Percentiles rank a stretch among this genome's conserved stretches.
These are phyloP conservation scores for Fagus sylvatica DNA, from an alignment of 306 rosid genomes.

Conservation along the genomic window DNA sequence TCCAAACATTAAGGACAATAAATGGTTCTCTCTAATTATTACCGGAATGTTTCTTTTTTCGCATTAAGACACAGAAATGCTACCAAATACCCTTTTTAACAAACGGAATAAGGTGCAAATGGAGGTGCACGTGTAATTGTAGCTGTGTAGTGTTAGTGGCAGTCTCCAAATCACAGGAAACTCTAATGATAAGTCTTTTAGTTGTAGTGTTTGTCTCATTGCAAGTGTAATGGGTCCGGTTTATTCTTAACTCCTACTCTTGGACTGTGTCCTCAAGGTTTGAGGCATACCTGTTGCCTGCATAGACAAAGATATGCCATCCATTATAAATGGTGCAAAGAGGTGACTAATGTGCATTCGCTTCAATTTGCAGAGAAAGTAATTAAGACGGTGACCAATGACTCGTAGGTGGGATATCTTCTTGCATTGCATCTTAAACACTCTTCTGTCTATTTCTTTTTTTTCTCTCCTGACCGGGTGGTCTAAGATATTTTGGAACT, in stretches of 20 bases:
- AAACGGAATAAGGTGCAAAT: background rate
- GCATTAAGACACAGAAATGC: background rate
- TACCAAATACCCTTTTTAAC: background rate
- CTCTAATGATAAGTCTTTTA: constrained; percentile 27
- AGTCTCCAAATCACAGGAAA: constrained; percentile 1
- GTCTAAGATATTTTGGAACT: no score
- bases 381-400: no score
- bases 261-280: constrained; percentile 32
- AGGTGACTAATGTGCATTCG: no score
- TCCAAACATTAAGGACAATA: no score
- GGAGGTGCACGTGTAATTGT: background rate
- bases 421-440: no score
- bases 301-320: constrained; percentile 79
- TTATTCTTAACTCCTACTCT: constrained; percentile 74
- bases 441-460: no score
- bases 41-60: background rate
- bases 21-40: background rate
- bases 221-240: constrained; percentile 68
- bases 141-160: constrained; percentile 13
- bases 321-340: constrained; percentile 26
- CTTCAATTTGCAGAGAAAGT: no score
- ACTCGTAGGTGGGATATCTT: no score
- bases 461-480: no score
- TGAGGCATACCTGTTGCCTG: constrained; percentile 74
- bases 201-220: constrained; percentile 73